Percentiles rank a stretch among this genome's conserved stretches.
phyloP scores from a whole-genome alignment of 2,329 filamentous ascomycete genomes.

The Cytospora piceicola region DNA sequence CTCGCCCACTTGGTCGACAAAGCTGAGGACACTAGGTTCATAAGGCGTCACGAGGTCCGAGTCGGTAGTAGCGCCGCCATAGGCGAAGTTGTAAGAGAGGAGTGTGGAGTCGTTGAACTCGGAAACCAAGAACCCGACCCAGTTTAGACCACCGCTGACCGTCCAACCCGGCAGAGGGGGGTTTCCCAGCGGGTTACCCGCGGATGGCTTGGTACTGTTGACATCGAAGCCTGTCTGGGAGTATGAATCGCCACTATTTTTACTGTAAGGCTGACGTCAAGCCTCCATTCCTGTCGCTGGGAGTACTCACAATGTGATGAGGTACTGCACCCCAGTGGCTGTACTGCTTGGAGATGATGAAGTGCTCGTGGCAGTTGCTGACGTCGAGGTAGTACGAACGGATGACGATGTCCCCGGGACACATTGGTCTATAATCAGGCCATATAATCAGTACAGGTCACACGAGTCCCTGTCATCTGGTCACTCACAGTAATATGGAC shows the following conservation, averaged over 20 bases:
- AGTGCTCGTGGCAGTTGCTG: slow-evolving; percentile 6
- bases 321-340: slow-evolving; percentile 37
- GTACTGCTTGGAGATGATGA: slow-evolving; percentile 9
- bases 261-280: background rate
- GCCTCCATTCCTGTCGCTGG: background rate
- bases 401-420: slow-evolving; percentile 20
- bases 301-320: slow-evolving; percentile 46
- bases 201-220: slow-evolving; percentile 52
- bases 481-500: slow-evolving; percentile 25
- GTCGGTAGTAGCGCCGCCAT: slow-evolving; percentile 55
- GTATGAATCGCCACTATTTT: slow-evolving; percentile 60
- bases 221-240: slow-evolving; percentile 61
- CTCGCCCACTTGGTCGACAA: slow-evolving; percentile 56
- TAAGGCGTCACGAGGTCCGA: slow-evolving; percentile 54
- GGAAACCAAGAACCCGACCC: slow-evolving; percentile 51
- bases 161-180: slow-evolving; percentile 56
- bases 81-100: slow-evolving; percentile 55
- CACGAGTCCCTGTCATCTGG: accelerated
- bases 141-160: slow-evolving; percentile 51
- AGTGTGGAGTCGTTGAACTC: slow-evolving; percentile 47
- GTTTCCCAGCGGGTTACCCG: slow-evolving; percentile 63
- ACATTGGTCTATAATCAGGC: slow-evolving; percentile 10
- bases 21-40: slow-evolving; percentile 49
- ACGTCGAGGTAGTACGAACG: background rate
- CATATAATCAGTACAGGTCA: background rate